Evolutionary conservation across 73 alveolate genomes (phyloP), one percentile per base, ranked within the genome.

Genomic region (Breviolum minutum): DNA sequence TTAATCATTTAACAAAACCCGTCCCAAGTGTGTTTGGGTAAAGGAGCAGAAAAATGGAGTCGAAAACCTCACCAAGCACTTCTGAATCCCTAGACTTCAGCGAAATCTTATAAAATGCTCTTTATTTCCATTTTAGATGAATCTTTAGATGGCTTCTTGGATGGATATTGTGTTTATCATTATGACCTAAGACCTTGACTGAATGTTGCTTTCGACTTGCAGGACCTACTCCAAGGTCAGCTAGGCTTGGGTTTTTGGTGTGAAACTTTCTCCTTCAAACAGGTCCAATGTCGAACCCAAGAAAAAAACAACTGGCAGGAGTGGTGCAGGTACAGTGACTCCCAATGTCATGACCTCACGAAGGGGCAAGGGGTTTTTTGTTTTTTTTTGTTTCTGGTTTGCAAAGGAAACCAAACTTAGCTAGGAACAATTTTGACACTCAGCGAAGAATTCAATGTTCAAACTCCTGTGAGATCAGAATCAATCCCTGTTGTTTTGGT

Each of bases 181-280:
- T 40, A 40, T 40, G 54, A 40, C 54, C 54, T 40, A 40, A 40
- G 54, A 40, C 54, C 54, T 40, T 40, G 54, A 40, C 63, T 22
- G 32, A n/a, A 73, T 16, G 27, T 19, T 13, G 64, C 64, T 79
- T 79, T 30, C n/a, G 77, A 68, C 16, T 14, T 5, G 90, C 90
- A 81, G 90, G 90, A 81, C 71, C 48, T 48, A 81, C 90, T 81
- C 90, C 90, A 13, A 30, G 90, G 16, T 81, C 90, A 20, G 90
- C 90, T 13, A 79, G 87, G 87, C 87, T 29, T 77, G 63, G 40
- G 8, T 68, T 22, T 68, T 68, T 22, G 8, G 1, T 17, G 24
- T 22, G 77, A 68, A 40, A 40, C 54, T 40, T 40, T 40, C 54
- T 40, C 54, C 24, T 68, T 14, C 77, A 68, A 22, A 4, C 77